phyloP scores from a whole-genome alignment of 306 rosid genomes.

The Gillenia trifoliata region DNA sequence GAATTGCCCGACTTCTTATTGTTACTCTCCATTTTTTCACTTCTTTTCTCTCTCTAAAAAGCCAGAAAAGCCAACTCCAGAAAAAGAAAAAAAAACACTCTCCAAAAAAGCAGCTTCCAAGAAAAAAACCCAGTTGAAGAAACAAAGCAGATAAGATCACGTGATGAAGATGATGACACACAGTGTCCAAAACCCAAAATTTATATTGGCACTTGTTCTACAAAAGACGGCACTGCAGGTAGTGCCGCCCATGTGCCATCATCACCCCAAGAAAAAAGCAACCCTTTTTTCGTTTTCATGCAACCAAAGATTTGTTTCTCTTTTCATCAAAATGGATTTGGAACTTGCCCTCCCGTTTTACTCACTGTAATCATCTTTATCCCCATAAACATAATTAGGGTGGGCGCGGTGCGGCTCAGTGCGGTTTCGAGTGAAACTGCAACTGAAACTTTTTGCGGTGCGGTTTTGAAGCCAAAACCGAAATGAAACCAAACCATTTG shows the following conservation, averaged over 20 bases:
- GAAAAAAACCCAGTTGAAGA: conserved; percentile 8
- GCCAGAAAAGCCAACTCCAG: conserved; percentile 2
- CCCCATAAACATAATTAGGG: not conserved
- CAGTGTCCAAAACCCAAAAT: conserved; percentile 2
- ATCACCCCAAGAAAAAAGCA: conserved; percentile 1
- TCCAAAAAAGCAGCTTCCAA: not conserved
- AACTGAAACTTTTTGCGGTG: no score
- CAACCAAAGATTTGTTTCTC: conserved; percentile 4
- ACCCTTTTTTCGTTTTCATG: conserved; percentile 1
- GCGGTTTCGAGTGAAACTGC: no score
- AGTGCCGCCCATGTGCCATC: conserved; percentile 35
- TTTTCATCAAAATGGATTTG: not conserved
- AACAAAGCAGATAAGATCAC: not conserved
- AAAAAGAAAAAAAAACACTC: not conserved
- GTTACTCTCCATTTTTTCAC: not conserved
- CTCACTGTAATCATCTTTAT: conserved; percentile 8
- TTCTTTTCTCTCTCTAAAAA: not conserved
- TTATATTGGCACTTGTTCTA: conserved; percentile 9
- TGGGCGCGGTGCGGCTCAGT: no score
- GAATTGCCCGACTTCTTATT: conserved; percentile 25
- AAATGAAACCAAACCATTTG: no score
- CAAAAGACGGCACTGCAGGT: conserved; percentile 18
- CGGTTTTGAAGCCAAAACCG: no score
- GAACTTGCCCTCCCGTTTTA: not conserved
- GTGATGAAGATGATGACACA: conserved; percentile 5